Evolutionary conservation across 352 stramenopile genomes (phyloP), one percentile per base, ranked within the genome.

Genomic region (Phytophthora pluvialis): DNA sequence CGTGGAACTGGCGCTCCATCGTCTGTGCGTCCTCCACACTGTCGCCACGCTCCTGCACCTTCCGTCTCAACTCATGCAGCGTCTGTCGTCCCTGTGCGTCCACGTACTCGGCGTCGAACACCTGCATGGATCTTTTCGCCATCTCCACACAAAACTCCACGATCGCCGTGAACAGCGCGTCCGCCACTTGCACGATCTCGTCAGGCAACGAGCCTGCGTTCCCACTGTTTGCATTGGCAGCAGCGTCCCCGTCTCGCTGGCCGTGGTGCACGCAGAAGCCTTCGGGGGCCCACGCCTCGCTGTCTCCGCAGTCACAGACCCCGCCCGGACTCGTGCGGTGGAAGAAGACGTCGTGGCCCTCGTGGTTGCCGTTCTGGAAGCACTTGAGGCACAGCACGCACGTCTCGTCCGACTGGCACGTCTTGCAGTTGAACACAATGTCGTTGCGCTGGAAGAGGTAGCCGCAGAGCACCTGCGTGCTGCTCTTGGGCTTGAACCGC

Each of bases 281-380:
- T 26, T 96, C 81, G 1, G 89, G 80, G 12, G 87, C 88, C 98
- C 98, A 99, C 3, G 98, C 97, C 72, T 99, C 98, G 16, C 88
- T 78, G 80, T 99, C 98, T 36, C 98, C 98, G 66, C 98, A 99
- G 84, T 99, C 98, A 67, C 98, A 99, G 83, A 99, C 86, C n/a
- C 86, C 88, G 1, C 88, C 88, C 0, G 84, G 83, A 46, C 60
- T 69, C 28, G 88, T 96, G 33, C 84, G 81, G 60, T 94, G 83
- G 67, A 96, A 94, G 62, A 86, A 94, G 11, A 94, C 78, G 64
- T 99, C 94, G 70, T 99, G 95, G 18, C 97, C 97, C 31, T 94
- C 81, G 68, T 99, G 97, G 77, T 99, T 91, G 40, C 79, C 90
- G 35, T 97, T 84, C 50, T 96, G 86, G 77, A 99, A 99, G 73